Conservation (phyloP, 2,329 filamentous ascomycete species). For the Nectriaceae sp. region DNA sequence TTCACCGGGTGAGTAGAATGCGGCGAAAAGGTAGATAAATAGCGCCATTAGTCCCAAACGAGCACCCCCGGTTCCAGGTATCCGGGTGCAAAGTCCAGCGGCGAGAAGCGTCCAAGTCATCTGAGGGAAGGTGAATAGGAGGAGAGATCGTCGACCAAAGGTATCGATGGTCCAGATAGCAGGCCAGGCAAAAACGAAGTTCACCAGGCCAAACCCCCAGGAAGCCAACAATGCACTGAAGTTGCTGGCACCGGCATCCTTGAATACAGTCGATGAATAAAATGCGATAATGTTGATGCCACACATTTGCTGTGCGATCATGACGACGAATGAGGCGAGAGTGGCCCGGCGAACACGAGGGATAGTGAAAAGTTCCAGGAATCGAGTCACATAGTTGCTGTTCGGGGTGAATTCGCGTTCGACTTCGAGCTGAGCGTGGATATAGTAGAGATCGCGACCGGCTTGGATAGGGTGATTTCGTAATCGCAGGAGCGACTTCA, state of each 20-base stretch:
- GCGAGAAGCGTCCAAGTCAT: constrained; percentile 44
- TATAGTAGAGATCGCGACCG: constrained; percentile 63
- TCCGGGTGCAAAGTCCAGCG: constrained; percentile 52
- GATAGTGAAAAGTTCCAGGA: constrained; percentile 68
- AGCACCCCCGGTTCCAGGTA: constrained; percentile 39
- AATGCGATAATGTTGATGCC: constrained; percentile 75
- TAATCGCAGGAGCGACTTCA: constrained; percentile 53
- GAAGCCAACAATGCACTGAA: constrained; percentile 61
- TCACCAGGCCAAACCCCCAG: constrained; percentile 59
- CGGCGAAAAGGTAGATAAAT: constrained; percentile 59
- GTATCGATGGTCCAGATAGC: constrained; percentile 62
- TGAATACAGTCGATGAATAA: constrained; percentile 68
- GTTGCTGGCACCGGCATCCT: constrained; percentile 55
- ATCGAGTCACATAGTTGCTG: constrained; percentile 61
- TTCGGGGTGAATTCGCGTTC: constrained; percentile 53
- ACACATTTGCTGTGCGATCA: constrained; percentile 77
- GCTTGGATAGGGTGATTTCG: constrained; percentile 59
- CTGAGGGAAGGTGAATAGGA: constrained; percentile 45
- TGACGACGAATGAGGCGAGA: constrained; percentile 75
- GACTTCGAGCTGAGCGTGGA: constrained; percentile 63
- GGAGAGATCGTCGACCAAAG: constrained; percentile 54
- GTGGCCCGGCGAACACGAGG: constrained; percentile 72
- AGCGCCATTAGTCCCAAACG: constrained; percentile 51
- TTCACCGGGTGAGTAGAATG: constrained; percentile 56
- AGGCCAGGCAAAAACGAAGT: constrained; percentile 59